Percentiles rank a stretch among this genome's conserved stretches.
Evolutionary conservation across 2,329 filamentous ascomycete genomes (phyloP).

Genomic region (Beauveria sp.): DNA sequence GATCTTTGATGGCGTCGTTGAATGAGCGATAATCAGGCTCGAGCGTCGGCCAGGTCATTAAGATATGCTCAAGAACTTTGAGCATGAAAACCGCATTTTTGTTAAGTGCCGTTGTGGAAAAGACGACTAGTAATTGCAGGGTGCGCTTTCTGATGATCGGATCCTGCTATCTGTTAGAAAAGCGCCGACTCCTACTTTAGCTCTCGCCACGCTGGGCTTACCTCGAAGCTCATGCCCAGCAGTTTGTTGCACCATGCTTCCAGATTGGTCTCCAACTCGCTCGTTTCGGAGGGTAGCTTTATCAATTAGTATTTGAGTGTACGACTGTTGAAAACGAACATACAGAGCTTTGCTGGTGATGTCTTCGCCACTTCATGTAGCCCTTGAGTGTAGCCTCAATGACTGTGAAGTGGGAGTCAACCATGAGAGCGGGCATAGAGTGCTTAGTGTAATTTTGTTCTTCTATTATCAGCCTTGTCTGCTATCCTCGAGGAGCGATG

Average conservation of each 20-base stretch:
- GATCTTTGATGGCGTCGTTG: slow-evolving; percentile 81
- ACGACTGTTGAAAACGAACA: slow-evolving; percentile 7
- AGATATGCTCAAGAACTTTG: slow-evolving; percentile 82
- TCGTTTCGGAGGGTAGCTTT: slow-evolving; percentile 40
- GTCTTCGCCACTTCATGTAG: slow-evolving; percentile 66
- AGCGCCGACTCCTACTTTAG: background rate
- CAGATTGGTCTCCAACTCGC: slow-evolving; percentile 53
- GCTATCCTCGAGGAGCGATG: too few relatives aligned
- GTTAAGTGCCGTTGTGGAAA: slow-evolving; percentile 73
- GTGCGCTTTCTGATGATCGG: slow-evolving; percentile 76
- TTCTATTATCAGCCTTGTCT: slow-evolving; percentile 16
- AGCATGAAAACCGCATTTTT: slow-evolving; percentile 75
- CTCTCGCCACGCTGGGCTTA: slow-evolving; percentile 15
- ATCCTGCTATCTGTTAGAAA: slow-evolving; percentile 41
- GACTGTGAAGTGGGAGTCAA: slow-evolving; percentile 84
- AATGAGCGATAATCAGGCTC: slow-evolving; percentile 65
- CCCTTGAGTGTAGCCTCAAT: slow-evolving; percentile 85
- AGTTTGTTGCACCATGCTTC: slow-evolving; percentile 67
- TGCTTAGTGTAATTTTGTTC: slow-evolving; percentile 58
- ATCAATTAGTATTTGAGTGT: background rate
- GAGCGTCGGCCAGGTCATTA: slow-evolving; percentile 72
- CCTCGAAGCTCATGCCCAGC: slow-evolving; percentile 63
- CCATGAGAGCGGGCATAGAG: slow-evolving; percentile 64
- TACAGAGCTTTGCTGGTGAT: slow-evolving; percentile 24
- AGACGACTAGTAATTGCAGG: slow-evolving; percentile 73